These are phyloP conservation scores for Fusarium sp. DNA, from an alignment of 2,329 filamentous ascomycete genomes.

Conservation along the genomic window DNA sequence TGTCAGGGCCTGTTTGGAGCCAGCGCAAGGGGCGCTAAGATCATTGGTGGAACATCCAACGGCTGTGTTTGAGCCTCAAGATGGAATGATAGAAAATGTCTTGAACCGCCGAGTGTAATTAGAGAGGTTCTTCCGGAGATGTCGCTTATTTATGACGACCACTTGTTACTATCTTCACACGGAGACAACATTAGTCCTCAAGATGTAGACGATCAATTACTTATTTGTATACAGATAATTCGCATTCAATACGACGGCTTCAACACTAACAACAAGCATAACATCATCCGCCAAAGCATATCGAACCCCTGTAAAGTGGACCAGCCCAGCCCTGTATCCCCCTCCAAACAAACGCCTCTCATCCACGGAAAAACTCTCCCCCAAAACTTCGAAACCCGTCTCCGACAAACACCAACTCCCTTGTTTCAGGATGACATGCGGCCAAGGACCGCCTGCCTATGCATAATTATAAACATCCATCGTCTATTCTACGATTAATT, in stretches of 20 bases:
- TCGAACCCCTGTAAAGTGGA: background rate
- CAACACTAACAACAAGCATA: constrained; percentile 1
- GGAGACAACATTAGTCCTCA: too few relatives aligned
- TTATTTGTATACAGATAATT: background rate
- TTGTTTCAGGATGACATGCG: constrained; percentile 29
- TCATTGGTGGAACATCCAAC: constrained; percentile 41
- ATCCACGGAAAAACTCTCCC: constrained; percentile 35
- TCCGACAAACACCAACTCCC: constrained; percentile 18
- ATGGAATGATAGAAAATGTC: constrained; percentile 6
- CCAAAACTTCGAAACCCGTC: constrained; percentile 23
- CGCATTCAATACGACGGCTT: background rate
- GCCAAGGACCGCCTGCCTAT: background rate
- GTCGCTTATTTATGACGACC: background rate
- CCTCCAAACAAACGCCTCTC: constrained; percentile 14
- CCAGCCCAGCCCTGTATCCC: background rate
- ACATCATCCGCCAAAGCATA: background rate
- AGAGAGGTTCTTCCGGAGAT: background rate
- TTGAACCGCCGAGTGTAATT: constrained; percentile 4
- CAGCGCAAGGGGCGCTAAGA: constrained; percentile 39
- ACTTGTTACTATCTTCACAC: rapidly evolving
- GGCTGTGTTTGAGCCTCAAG: constrained; percentile 43
- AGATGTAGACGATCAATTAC: background rate
- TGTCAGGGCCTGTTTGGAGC: constrained; percentile 33
- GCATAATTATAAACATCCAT: constrained; percentile 9
- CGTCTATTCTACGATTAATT: background rate